Evolutionary conservation across 495 filamentous ascomycete species (phyloP), one percentile per base, ranked within the genome.

Genomic region (Aspergillus nanangensis): DNA sequence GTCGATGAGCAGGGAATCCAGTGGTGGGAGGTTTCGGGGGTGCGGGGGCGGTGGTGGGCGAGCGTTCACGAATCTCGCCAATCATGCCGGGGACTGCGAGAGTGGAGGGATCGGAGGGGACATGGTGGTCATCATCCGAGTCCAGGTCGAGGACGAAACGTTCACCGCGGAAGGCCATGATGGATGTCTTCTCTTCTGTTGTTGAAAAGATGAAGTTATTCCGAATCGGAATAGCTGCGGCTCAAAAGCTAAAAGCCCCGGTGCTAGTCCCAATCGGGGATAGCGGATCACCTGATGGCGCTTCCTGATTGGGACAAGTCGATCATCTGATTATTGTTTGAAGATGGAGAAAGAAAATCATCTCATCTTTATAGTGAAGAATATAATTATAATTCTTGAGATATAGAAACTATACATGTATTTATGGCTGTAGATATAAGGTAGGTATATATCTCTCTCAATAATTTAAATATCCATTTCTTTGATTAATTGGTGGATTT

Each of bases 1-100:
- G 91, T 57, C 86, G 91, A 67, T 87, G 91, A 34, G 79, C 79
- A 20, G 93, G 93, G 50, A 96, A 97, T 1, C 92, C 93, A n/a
- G 75, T 82, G 4, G 76, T 57, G 18, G 78, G 75, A 17, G 79
- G 78, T 41, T 71, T 77, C 9, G 89, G 87, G 35, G 75, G 77
- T 1, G 77, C 61, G 11, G 55, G 55, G 31, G 72, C 65, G 19
- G 69, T 56, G 22, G 75, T 60, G 10, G 82, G 65, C 24, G 56
- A 66, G 29, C 87, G 81, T 67, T 97, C 93, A 51, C 79, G 67
- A 64, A 98, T 83, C 49, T 96, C 91, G 19, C 75, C 71, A 35
- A 98, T 73, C 34, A 90, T 77, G 22, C 58, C 65, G 27, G 69
- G 50, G 55, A 67, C 23, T 54, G 63, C 38, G 58, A 58, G 37